Percentiles rank a stretch among this genome's conserved stretches.
Evolutionary conservation across 257 asterid genomes (phyloP).

Genomic region (Fraxinus pennsylvanica): DNA sequence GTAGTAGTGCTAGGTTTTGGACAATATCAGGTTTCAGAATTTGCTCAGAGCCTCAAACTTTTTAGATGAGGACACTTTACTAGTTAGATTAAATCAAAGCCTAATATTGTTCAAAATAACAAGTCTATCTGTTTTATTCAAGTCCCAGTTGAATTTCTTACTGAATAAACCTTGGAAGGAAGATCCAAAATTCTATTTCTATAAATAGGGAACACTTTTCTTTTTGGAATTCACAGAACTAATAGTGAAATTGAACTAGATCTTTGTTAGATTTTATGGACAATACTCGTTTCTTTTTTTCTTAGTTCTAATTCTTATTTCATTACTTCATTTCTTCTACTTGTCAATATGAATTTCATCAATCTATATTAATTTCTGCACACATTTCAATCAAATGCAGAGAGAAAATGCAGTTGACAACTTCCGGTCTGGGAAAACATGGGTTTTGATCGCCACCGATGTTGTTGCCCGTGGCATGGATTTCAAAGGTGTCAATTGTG

Average conservation of each 20-base stretch:
- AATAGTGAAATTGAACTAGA: background rate
- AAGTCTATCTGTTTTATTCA: background rate
- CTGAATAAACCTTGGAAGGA: background rate
- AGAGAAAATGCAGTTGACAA: conserved; percentile 77
- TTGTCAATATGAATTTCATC: background rate
- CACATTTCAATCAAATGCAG: conserved; percentile 36
- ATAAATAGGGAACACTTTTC: background rate
- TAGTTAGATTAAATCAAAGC: background rate
- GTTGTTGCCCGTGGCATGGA: conserved; percentile 97
- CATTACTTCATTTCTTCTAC: background rate
- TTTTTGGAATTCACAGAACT: background rate
- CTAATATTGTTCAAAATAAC: background rate
- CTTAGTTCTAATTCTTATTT: background rate
- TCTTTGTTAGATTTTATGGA: background rate
- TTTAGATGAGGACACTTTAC: background rate
- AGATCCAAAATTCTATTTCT: background rate
- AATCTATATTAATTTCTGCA: background rate
- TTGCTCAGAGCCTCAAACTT: background rate
- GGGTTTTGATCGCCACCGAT: conserved; percentile 94
- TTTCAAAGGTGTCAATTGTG: conserved; percentile 89
- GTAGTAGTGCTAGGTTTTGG: background rate
- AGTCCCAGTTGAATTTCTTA: background rate
- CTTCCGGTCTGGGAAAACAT: conserved; percentile 85
- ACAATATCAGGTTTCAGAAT: background rate
- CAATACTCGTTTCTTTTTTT: background rate